These are phyloP conservation scores for Penicillium hordei DNA, from an alignment of 2,329 filamentous ascomycete species.

Conservation along the genomic window DNA sequence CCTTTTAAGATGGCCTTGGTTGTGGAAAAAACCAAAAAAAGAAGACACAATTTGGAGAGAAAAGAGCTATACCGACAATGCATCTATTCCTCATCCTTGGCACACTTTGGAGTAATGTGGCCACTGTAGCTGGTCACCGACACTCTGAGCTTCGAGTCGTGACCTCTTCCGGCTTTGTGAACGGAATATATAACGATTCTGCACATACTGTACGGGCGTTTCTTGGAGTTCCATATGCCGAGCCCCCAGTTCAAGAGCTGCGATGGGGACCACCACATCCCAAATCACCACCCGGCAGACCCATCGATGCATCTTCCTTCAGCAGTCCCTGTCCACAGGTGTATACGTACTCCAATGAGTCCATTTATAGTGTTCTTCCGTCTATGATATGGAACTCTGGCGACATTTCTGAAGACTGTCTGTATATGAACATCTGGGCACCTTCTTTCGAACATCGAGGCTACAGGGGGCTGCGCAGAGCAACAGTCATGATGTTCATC, in stretches of 20 bases:
- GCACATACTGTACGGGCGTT: slow-evolving; percentile 31
- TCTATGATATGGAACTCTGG: slow-evolving; percentile 14
- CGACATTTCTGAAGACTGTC: slow-evolving; percentile 21
- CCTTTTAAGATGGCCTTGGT: not conserved
- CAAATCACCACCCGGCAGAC: slow-evolving; percentile 27
- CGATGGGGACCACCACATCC: slow-evolving; percentile 42
- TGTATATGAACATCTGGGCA: slow-evolving; percentile 21
- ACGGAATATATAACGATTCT: slow-evolving; percentile 20
- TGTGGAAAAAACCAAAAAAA: not conserved
- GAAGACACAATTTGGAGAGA: not conserved
- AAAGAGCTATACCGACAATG: not conserved
- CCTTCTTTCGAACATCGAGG: slow-evolving; percentile 5
- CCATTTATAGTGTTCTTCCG: slow-evolving; percentile 19
- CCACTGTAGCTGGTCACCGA: not conserved
- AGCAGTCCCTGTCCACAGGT: slow-evolving; percentile 11
- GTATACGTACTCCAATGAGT: slow-evolving; percentile 10
- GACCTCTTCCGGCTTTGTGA: slow-evolving; percentile 18
- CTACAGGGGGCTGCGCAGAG: not conserved
- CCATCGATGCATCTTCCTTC: slow-evolving; percentile 25
- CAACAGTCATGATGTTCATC: slow-evolving; percentile 23
- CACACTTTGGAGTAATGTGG: not conserved
- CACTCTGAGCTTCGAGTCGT: slow-evolving; percentile 6
- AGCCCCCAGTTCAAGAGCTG: slow-evolving; percentile 44
- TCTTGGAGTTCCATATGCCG: slow-evolving; percentile 49
- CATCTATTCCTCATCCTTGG: not conserved